Percentiles rank a stretch among this genome's conserved stretches.
These are phyloP conservation scores for Amanita muscaria DNA, from an alignment of 768 basidiomycete species.

Conservation along the genomic window DNA sequence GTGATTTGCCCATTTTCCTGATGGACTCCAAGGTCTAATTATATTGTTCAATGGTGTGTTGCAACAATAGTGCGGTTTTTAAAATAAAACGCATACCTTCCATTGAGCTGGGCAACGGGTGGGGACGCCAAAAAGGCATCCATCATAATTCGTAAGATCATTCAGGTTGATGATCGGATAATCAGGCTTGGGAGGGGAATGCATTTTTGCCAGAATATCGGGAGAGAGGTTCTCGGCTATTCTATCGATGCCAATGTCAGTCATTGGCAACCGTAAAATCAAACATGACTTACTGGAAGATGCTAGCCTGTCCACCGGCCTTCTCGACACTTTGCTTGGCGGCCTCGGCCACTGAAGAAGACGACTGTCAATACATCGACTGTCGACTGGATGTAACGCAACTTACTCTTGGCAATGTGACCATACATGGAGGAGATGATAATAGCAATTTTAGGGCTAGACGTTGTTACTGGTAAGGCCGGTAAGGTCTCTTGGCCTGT, in stretches of 20 bases:
- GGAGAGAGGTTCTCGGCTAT: slow-evolving; percentile 71
- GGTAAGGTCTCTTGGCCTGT: too few relatives aligned
- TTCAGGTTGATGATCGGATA: slow-evolving; percentile 60
- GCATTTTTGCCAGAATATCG: slow-evolving; percentile 59
- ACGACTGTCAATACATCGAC: too few relatives aligned
- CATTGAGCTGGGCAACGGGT: slow-evolving; percentile 78
- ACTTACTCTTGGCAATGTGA: slow-evolving; percentile 60
- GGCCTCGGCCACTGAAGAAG: slow-evolving; percentile 48
- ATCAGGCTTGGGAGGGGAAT: slow-evolving; percentile 60
- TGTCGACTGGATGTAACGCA: slow-evolving; percentile 4
- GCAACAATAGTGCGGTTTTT: background rate
- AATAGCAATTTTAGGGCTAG: slow-evolving; percentile 52
- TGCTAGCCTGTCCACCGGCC: slow-evolving; percentile 44
- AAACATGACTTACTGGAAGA: slow-evolving; percentile 56
- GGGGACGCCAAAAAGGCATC: slow-evolving; percentile 67
- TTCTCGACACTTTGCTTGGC: slow-evolving; percentile 37
- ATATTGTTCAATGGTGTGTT: too few relatives aligned
- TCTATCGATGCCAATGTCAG: too few relatives aligned
- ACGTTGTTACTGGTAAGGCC: too few relatives aligned
- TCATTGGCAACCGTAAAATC: too few relatives aligned
- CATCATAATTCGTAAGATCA: slow-evolving; percentile 55
- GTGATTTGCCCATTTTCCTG: too few relatives aligned
- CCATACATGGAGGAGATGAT: slow-evolving; percentile 70
- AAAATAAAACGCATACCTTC: too few relatives aligned
- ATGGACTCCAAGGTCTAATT: slow-evolving; percentile 48